Evolutionary conservation across 805 yeast species (phyloP), one percentile per base, ranked within the genome.

Genomic region (Yarrowia yakushimensis): DNA sequence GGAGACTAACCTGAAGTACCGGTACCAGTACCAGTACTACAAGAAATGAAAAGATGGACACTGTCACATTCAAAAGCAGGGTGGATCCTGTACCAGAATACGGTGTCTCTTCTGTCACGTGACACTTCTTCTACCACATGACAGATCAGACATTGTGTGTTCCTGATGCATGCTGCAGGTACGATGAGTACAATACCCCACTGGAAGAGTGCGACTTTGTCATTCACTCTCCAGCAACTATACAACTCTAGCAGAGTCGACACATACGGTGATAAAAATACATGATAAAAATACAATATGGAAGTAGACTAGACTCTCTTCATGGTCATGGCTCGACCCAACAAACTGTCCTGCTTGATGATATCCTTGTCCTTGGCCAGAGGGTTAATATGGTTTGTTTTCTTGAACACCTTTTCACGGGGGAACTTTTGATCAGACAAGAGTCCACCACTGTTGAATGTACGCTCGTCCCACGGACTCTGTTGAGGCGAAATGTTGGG

Each of bases 361-460:
- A 55, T 55, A 18, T 55, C 61, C 28, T 31, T 37, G n/a, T 55
- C 61, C 22, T 41, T 39, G 27, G 61, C 61, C 48, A 55, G 23
- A 2, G 61, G 61, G 22, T 55, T 55, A 10, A 55, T 18, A 12
- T 55, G 48, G 42, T 11, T 30, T 2, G 34, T 55, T 18, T 55
- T 48, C 17, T 39, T 39, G 46, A 8, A 55, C 13, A 55, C 31
- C 20, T 55, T 55, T 15, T 55, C 61, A 0, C 37, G 18, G 1
- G 61, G 48, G 11, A 55, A 55, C 48, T 41, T 55, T 11, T 28
- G 33, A 6, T 55, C 61, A 5, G 48, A 39, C 30, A 55, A n/a
- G 20, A 55, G 12, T 4, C 61, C 61, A 3, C 48, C 61, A 10
- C 22, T 55, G 48, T 41, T 39, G 17, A 55, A 55, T 2, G 48